Percentiles rank a stretch among this genome's conserved stretches.
Evolutionary conservation across 1,284 basidiomycete species (phyloP).

Genomic region (Filobasidium uniguttulatum): DNA sequence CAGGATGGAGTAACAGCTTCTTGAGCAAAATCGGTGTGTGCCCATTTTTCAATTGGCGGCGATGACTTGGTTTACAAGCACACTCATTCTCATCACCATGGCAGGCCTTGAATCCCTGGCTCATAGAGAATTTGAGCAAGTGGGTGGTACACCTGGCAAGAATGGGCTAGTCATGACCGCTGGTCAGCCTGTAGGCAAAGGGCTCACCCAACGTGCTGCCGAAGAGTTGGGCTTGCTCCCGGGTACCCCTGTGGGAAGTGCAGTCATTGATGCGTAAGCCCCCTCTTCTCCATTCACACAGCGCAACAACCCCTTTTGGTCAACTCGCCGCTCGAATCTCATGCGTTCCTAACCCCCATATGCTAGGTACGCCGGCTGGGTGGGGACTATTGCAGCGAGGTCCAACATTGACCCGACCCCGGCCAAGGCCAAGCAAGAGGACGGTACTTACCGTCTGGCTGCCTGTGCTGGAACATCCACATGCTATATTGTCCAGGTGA

Average conservation of each 20-base stretch:
- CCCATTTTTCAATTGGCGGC: not conserved
- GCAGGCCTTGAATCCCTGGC: slow-evolving; percentile 35
- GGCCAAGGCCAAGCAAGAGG: slow-evolving; percentile 46
- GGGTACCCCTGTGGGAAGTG: slow-evolving; percentile 90
- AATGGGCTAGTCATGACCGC: slow-evolving; percentile 63
- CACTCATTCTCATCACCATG: no score
- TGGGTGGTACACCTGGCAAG: slow-evolving; percentile 56
- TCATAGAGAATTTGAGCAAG: slow-evolving; percentile 53
- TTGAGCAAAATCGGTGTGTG: slow-evolving; percentile 59
- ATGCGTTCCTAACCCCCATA: not conserved
- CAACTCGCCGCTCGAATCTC: not conserved
- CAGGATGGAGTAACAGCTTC: slow-evolving; percentile 79
- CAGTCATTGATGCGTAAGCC: slow-evolving; percentile 80
- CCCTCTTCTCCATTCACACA: not conserved
- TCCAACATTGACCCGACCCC: slow-evolving; percentile 34
- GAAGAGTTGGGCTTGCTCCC: slow-evolving; percentile 68
- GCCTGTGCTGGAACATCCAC: slow-evolving; percentile 93
- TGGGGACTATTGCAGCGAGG: slow-evolving; percentile 82
- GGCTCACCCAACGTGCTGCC: slow-evolving; percentile 65
- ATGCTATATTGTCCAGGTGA: slow-evolving; percentile 78
- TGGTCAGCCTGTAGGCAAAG: slow-evolving; percentile 76
- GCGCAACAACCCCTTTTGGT: not conserved
- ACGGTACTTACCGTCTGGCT: slow-evolving; percentile 69
- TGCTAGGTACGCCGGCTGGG: slow-evolving; percentile 86
- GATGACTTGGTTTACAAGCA: no score